A percentile compares a stretch with the other conserved stretches of the same genome.
These are phyloP conservation scores for Gonapodya prolifera DNA, from an alignment of 192 early-diverging fungal genomes.

Conservation along the genomic window DNA sequence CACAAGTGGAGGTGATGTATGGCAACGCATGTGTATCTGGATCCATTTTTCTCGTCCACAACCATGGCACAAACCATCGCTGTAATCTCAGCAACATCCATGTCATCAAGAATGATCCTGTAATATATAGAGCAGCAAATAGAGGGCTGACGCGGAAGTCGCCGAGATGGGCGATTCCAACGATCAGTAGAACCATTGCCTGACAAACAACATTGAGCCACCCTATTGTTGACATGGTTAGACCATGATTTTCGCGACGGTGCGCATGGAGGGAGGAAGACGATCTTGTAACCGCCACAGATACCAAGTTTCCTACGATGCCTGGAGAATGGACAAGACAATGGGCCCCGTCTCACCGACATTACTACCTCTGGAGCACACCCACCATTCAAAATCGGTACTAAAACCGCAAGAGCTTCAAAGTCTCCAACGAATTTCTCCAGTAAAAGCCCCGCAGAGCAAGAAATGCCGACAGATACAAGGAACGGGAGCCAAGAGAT, in stretches of 20 bases:
- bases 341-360: conserved; percentile 15
- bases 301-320: conserved; percentile 57
- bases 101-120: background rate
- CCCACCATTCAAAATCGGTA: conserved; percentile 51
- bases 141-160: background rate
- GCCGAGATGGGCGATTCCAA: too few relatives aligned
- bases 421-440: conserved; percentile 55
- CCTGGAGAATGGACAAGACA: conserved; percentile 27
- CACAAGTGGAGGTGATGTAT: background rate
- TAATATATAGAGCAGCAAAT: background rate
- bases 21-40: background rate
- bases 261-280: background rate
- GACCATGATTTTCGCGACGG: background rate
- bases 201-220: background rate
- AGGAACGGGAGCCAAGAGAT: background rate
- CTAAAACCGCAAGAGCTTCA: conserved; percentile 48
- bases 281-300: background rate
- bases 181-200: background rate
- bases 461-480: conserved; percentile 18
- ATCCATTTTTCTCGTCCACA: background rate
- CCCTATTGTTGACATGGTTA: background rate
- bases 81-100: background rate
- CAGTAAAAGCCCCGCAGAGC: conserved; percentile 49
- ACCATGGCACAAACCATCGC: background rate
- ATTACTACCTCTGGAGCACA: background rate